Evolutionary conservation across 768 basidiomycete species (phyloP), one percentile per base, ranked within the genome.

Genomic region (Chlorophyllum brunneum): DNA sequence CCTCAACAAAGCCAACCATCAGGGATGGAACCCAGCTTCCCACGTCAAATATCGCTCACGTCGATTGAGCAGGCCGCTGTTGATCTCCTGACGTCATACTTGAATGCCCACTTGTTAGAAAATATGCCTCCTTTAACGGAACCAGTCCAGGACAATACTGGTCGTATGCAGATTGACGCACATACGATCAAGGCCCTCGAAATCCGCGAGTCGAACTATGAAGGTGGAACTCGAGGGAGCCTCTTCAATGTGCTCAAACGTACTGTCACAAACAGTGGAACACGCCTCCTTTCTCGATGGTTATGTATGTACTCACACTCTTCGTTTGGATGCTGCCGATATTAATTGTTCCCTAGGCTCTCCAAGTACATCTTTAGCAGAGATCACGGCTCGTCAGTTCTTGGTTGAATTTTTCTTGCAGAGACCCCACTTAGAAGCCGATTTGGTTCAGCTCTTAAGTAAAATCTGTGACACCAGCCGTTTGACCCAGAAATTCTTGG

Each of bases 101-200:
- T 93, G 54, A 77, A 72, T 56, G 71, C 69, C 37, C 85, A 87
- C 59, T 76, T 94, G 22, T 66, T 93, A 60, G 92, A 92, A 43
- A 78, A 85, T 61, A 88, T 87, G 83, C 91, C 92, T 10, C 62
- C 63, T 16, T 74, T 90, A 22, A 70, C 75, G 22, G 62, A 65
- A 22, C 86, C 89, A 0, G 74, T 70, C 37, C 79, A 74, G 56
- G 88, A 92, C 65, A 56, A 65, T 13, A 62, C 72, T 23, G 70
- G 74, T 22, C 75, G 84, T n/a, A 91, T 95, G 89, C 86, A 92
- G 58, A 90, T 95, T 51, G 92, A 95, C 63, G 78, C 87, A 3
- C 85, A 93, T 63, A 93, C 92, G 1, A 86, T 93, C 66, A 86
- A 87, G 63, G 85, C 87, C n/a, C 79, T 94, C 39, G 92, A 95